Evolutionary conservation across 768 basidiomycete genomes (phyloP).

Genomic region (Boletus rufocinnamomeus): DNA sequence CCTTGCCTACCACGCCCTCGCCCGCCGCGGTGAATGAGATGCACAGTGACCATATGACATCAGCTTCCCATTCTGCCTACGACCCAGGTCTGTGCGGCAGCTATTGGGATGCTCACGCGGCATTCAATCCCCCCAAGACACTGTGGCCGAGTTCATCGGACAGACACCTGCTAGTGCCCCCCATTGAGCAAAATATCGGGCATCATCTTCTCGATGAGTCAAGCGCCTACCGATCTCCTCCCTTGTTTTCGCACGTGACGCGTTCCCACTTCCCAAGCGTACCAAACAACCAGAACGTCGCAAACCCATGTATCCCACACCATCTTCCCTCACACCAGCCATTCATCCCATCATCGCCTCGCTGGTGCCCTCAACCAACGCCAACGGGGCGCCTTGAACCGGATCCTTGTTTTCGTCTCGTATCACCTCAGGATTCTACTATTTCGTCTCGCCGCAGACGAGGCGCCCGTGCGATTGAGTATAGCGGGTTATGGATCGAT

Average conservation of each 20-base stretch:
- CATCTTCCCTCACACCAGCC: neutral
- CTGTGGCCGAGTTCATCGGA: neutral
- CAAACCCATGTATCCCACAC: neutral
- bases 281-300: neutral
- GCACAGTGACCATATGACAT: neutral
- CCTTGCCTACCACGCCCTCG: too few species aligned
- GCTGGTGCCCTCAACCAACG: neutral
- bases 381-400: neutral
- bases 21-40: neutral
- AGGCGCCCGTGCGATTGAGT: constrained; percentile 6
- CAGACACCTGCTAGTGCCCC: too few species aligned
- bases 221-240: neutral
- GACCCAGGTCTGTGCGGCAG: too few species aligned
- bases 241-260: neutral
- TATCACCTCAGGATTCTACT: neutral
- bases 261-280: neutral
- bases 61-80: neutral
- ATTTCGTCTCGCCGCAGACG: neutral
- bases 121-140: neutral
- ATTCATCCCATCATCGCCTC: neutral
- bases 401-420: neutral
- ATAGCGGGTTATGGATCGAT: constrained; percentile 14
- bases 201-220: neutral
- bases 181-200: neutral
- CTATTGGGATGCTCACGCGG: neutral